Evolutionary conservation across 306 rosid genomes (phyloP), one percentile per base, ranked within the genome.

Genomic region (Vigna radiata): DNA sequence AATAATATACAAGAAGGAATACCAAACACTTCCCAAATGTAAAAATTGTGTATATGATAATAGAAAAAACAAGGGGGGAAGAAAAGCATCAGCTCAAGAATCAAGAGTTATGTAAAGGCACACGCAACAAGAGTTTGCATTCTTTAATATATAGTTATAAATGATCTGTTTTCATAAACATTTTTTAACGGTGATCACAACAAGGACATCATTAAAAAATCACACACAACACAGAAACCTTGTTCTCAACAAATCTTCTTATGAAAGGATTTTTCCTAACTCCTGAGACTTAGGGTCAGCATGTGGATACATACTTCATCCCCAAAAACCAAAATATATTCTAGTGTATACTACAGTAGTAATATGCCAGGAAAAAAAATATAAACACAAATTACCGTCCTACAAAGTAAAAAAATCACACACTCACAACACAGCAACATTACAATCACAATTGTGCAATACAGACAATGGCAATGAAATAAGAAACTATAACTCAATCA

Each of bases 191-290:
- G 36, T 44, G 46, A 75, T 52, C 33, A 21, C 50, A 56, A 14
- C 53, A 75, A 62, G 48, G 47, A 33, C n/a, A 37, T 64, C 70
- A 59, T 41, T 79, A 13, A 43, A 27, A 53, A 72, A 46, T 62
- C 16, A 29, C 33, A 25, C 27, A 25, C 27, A 25, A 25, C 27
- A 25, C 27, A 3, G 50, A 4, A 8, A 72, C 50, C 13, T 12
- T 56, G 37, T 31, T 19, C 8, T 44, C 16, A 27, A 10, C 5
- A 46, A 27, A 7, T 31, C 44, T 67, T 80, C 53, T 58, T 11
- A 64, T 10, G 6, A 19, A 31, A 23, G 9, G 6, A 23, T 31
- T 33, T 48, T 63, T 68, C 33, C 48, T 2, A 3, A 63, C 27
- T 15, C 44, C 66, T 15, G 12, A 18, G 33, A 67, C 66, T 36